Percentiles rank a stretch among this genome's conserved stretches.
phyloP scores from a whole-genome alignment of 192 early-diverging fungal genomes.

The Geranomyces variabilis region DNA sequence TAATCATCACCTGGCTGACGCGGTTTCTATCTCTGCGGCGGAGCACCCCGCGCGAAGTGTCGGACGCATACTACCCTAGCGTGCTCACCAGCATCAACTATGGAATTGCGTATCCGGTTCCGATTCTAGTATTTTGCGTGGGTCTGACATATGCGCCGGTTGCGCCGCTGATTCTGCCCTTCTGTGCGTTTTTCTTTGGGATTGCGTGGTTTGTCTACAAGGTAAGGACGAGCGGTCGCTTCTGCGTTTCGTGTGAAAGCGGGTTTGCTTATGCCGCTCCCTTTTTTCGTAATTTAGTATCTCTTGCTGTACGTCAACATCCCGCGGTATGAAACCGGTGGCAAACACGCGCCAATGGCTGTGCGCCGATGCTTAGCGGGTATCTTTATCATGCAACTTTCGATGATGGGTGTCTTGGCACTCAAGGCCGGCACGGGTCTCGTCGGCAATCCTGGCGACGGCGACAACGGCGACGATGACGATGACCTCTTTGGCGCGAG shows the following conservation, averaged over 20 bases:
- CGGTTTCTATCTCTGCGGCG: constrained; percentile 35
- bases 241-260: no score
- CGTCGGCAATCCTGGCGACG: background rate
- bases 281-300: constrained; percentile 35
- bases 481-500: background rate
- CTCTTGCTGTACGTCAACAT: constrained; percentile 57
- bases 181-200: constrained; percentile 52
- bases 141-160: constrained; percentile 54
- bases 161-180: constrained; percentile 54
- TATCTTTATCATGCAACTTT: constrained; percentile 55
- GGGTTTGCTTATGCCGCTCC: no score
- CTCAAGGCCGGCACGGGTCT: constrained; percentile 40
- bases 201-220: constrained; percentile 58
- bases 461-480: background rate
- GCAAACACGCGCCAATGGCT: constrained; percentile 46
- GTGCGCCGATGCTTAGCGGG: constrained; percentile 54
- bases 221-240: constrained; percentile 11
- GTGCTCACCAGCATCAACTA: constrained; percentile 57
- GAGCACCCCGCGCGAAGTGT: constrained; percentile 45
- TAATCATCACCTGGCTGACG: constrained; percentile 49
- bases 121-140: constrained; percentile 55
- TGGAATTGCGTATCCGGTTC: constrained; percentile 53
- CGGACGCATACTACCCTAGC: constrained; percentile 57
- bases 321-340: constrained; percentile 56
- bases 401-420: constrained; percentile 58